phyloP scores from a whole-genome alignment of 805 yeast genomes.

The Candida bentonensis region DNA sequence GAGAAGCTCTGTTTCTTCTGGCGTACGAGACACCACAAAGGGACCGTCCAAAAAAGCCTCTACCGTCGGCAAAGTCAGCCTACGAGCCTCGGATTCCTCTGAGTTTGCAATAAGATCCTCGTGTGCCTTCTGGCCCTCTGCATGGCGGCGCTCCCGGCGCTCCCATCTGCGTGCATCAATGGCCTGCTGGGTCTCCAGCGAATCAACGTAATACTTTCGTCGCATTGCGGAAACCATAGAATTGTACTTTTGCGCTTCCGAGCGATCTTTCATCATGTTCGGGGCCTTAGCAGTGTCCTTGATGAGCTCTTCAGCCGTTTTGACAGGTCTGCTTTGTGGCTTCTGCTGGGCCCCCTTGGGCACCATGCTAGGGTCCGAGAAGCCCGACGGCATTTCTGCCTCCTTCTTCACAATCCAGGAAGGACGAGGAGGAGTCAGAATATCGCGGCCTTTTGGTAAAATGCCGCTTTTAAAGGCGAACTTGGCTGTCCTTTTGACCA shows the following conservation, averaged over 20 bases:
- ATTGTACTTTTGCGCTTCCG: slow-evolving; percentile 29
- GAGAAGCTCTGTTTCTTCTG: slow-evolving; percentile 47
- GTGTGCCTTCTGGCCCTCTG: slow-evolving; percentile 19
- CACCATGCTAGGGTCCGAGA: slow-evolving; percentile 46
- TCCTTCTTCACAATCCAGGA: slow-evolving; percentile 20
- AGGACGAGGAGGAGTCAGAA: slow-evolving; percentile 42
- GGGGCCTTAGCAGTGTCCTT: slow-evolving; percentile 37
- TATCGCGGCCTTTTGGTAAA: slow-evolving; percentile 63
- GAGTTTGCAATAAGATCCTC: slow-evolving; percentile 18
- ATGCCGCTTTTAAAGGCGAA: slow-evolving; percentile 60
- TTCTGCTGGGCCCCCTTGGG: slow-evolving; percentile 46
- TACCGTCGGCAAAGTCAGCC: slow-evolving; percentile 67
- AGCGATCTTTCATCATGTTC: slow-evolving; percentile 15
- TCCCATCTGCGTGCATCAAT: slow-evolving; percentile 29
- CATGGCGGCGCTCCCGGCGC: slow-evolving; percentile 25
- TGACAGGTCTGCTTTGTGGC: slow-evolving; percentile 31
- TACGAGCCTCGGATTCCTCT: slow-evolving; percentile 31
- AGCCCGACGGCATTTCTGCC: slow-evolving; percentile 50
- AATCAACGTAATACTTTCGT: slow-evolving; percentile 52
- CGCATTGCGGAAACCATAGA: slow-evolving; percentile 49
- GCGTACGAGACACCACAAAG: slow-evolving; percentile 56
- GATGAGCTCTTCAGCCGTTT: slow-evolving; percentile 47
- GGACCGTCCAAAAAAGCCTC: slow-evolving; percentile 55
- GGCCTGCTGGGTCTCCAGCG: slow-evolving; percentile 41
- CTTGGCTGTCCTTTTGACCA: slow-evolving; percentile 36